These are phyloP conservation scores for Penicillium thymicola DNA, from an alignment of 2,329 filamentous ascomycete species.

Conservation along the genomic window DNA sequence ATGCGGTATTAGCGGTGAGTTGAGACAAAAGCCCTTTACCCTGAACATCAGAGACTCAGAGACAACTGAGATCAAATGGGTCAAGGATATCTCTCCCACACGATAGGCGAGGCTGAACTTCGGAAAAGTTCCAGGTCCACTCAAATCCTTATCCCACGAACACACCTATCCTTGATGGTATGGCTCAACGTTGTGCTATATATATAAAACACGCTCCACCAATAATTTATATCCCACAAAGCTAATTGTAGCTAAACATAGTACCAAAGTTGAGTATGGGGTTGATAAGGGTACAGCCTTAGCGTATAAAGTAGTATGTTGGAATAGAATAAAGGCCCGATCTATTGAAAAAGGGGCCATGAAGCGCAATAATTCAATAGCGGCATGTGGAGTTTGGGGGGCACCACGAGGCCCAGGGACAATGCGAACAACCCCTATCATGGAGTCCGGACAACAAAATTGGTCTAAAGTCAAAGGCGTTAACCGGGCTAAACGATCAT, in stretches of 20 bases:
- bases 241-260: conserved; percentile 11
- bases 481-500: neutral
- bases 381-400: conserved; percentile 21
- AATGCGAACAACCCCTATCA: conserved; percentile 14
- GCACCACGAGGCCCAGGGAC: conserved; percentile 13
- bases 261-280: conserved; percentile 5
- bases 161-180: conserved; percentile 1
- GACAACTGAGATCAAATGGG: neutral
- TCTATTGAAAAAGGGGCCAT: conserved; percentile 12
- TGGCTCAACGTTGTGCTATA: neutral
- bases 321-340: conserved; percentile 8
- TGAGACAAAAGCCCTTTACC: neutral
- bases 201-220: conserved; percentile 2
- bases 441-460: conserved; percentile 5
- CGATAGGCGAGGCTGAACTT: conserved; percentile 4
- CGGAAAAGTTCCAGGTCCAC: conserved; percentile 1
- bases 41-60: neutral
- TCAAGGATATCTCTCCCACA: neutral
- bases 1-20: neutral
- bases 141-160: neutral
- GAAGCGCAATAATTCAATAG: conserved; percentile 12
- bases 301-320: neutral
- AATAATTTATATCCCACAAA: conserved; percentile 10
- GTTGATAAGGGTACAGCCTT: neutral
- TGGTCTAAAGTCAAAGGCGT: neutral